These are phyloP conservation scores for Suillus subaureus DNA, from an alignment of 768 basidiomycete species.

Conservation along the genomic window DNA sequence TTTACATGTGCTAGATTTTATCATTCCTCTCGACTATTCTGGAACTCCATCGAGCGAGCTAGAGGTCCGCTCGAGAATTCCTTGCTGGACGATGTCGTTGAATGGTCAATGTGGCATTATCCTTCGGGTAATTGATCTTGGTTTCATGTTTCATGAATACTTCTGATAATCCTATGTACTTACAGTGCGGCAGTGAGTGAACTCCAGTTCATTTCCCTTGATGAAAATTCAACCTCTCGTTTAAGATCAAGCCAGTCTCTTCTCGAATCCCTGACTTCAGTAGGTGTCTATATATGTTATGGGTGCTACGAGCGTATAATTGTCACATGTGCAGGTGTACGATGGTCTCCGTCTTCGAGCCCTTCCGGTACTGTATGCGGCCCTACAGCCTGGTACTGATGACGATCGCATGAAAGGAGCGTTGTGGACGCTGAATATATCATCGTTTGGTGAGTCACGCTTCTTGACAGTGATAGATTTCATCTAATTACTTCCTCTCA, in stretches of 20 bases:
- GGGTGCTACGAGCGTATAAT: neutral
- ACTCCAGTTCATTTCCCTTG: neutral
- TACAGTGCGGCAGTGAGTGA: slow-evolving; percentile 33
- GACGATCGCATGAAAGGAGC: slow-evolving; percentile 95
- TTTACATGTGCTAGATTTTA: slow-evolving; percentile 47
- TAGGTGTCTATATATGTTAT: neutral
- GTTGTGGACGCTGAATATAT: slow-evolving; percentile 71
- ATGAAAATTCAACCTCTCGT: slow-evolving; percentile 6
- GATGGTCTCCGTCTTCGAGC: slow-evolving; percentile 71
- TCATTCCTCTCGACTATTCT: slow-evolving; percentile 66
- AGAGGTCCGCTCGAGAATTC: slow-evolving; percentile 60
- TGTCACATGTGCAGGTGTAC: slow-evolving; percentile 47
- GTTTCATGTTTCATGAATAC: slow-evolving; percentile 1
- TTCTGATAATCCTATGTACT: neutral
- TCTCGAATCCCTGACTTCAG: slow-evolving; percentile 32
- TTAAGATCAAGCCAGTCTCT: slow-evolving; percentile 41
- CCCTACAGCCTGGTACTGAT: slow-evolving; percentile 68
- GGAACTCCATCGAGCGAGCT: slow-evolving; percentile 73
- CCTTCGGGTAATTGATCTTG: slow-evolving; percentile 42
- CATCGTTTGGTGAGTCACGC: slow-evolving; percentile 52
- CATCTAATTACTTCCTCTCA: slow-evolving; percentile 15
- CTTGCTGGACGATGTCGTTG: slow-evolving; percentile 69
- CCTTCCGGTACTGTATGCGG: slow-evolving; percentile 57
- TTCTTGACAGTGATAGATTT: slow-evolving; percentile 1
- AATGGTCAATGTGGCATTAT: slow-evolving; percentile 82